Evolutionary conservation across 345 rosid species (phyloP).

Genomic region (Brassica rapa): DNA sequence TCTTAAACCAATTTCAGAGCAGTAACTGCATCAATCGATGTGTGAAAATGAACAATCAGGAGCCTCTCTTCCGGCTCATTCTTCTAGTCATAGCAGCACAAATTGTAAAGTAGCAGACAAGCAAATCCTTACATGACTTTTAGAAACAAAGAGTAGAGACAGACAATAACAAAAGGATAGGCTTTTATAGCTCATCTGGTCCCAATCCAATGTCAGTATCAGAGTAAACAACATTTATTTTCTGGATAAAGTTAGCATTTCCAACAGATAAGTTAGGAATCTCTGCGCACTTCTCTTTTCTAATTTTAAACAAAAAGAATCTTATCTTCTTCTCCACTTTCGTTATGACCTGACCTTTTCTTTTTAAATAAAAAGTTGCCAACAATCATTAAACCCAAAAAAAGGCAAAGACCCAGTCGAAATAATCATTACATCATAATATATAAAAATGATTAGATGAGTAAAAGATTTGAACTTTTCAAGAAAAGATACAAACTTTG

Average conservation of each 20-base stretch:
- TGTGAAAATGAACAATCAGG: constrained; percentile 3
- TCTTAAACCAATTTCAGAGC: neutral
- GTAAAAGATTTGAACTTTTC: constrained; percentile 22
- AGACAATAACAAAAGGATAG: constrained; percentile 5
- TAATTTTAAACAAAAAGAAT: constrained; percentile 6
- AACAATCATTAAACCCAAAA: constrained; percentile 25
- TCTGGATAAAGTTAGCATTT: constrained; percentile 19
- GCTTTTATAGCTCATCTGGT: constrained; percentile 25
- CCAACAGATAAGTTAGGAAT: constrained; percentile 18
- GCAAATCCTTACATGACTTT: neutral
- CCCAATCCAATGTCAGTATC: constrained; percentile 30
- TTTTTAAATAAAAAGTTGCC: constrained; percentile 17
- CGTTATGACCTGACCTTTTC: constrained; percentile 12
- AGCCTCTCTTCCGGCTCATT: constrained; percentile 2
- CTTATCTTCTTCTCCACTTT: constrained; percentile 23
- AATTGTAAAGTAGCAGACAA: neutral
- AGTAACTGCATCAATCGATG: neutral
- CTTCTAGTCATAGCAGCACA: constrained; percentile 1
- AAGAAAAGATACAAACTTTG: neutral
- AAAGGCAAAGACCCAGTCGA: constrained; percentile 21
- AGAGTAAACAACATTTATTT: constrained; percentile 15
- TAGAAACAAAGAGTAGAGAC: neutral
- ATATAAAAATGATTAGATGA: neutral
- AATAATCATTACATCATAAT: constrained; percentile 22
- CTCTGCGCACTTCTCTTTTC: neutral